A percentile compares a stretch with the other conserved stretches of the same genome.
These are phyloP conservation scores for Suillus subaureus DNA, from an alignment of 768 basidiomycete genomes.

Conservation along the genomic window DNA sequence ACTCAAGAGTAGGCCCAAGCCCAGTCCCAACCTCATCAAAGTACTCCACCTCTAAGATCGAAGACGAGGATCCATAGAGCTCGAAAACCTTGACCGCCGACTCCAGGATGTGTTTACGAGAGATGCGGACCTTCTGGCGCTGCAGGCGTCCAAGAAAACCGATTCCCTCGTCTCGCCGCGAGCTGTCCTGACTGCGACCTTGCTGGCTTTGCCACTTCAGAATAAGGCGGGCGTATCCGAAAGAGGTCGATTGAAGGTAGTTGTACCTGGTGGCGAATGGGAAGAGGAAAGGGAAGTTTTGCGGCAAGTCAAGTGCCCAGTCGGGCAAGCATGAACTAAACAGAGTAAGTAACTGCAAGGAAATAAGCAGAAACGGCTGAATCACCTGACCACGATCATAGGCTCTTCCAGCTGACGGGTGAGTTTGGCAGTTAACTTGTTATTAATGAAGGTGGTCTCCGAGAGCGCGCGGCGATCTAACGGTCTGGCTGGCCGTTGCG, in stretches of 20 bases:
- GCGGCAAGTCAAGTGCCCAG: constrained; percentile 95
- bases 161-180: constrained; percentile 86
- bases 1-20: constrained; percentile 95
- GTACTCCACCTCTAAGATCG: constrained; percentile 96
- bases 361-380: constrained; percentile 8
- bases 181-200: constrained; percentile 72
- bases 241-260: constrained; percentile 96
- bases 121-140: constrained; percentile 96
- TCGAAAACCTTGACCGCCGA: constrained; percentile 97
- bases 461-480: constrained; percentile 61
- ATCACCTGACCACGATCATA: constrained; percentile 96
- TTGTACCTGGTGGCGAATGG: constrained; percentile 97
- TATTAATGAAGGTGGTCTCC: constrained; percentile 92
- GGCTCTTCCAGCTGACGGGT: constrained; percentile 96
- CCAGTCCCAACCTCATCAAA: constrained; percentile 99
- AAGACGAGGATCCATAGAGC: constrained; percentile 92
- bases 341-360: constrained; percentile 4
- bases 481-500: constrained; percentile 54
- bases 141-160: constrained; percentile 91
- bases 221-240: constrained; percentile 95
- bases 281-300: constrained; percentile 98
- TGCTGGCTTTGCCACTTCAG: constrained; percentile 94
- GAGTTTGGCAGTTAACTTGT: constrained; percentile 97
- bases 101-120: constrained; percentile 91
- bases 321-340: constrained; percentile 91